A percentile compares a stretch with the other conserved stretches of the same genome.
Evolutionary conservation across 768 basidiomycete species (phyloP).

Genomic region (Hortiboletus flavorubellus): DNA sequence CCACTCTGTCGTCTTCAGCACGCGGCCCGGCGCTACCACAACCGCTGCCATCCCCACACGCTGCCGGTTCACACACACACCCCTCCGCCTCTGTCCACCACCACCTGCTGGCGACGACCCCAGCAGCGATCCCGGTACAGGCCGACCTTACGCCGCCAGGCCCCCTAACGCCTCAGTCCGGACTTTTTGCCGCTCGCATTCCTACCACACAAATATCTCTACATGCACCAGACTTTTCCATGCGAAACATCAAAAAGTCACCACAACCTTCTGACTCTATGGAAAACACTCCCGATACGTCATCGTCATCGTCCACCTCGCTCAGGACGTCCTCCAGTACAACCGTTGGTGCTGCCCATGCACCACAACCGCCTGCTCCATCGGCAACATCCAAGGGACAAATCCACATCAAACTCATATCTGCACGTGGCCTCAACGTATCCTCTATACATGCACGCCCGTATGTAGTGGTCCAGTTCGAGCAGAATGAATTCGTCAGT

Average conservation of each 20-base stretch:
- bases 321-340: conserved; percentile 32
- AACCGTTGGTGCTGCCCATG: conserved; percentile 11
- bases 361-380: conserved; percentile 28
- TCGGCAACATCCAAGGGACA: conserved; percentile 57
- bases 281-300: conserved; percentile 36
- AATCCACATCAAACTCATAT: conserved; percentile 94
- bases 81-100: conserved; percentile 24
- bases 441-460: conserved; percentile 62
- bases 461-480: conserved; percentile 97
- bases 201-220: conserved; percentile 68
- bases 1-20: conserved; percentile 20
- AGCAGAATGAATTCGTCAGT: conserved; percentile 97
- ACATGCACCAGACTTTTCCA: conserved; percentile 83
- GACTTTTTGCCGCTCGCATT: conserved; percentile 46
- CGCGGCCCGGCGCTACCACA: conserved; percentile 1
- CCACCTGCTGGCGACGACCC: conserved; percentile 27
- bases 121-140: conserved; percentile 23
- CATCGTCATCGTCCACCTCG: conserved; percentile 42
- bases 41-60: not conserved
- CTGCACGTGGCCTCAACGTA: conserved; percentile 80
- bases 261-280: conserved; percentile 29
- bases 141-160: conserved; percentile 42
- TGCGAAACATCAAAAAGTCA: conserved; percentile 56
- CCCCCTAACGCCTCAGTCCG: conserved; percentile 45
- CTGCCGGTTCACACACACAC: conserved; percentile 11